Evolutionary conservation across 257 asterid species (phyloP).

Genomic region (Ballota nigra): DNA sequence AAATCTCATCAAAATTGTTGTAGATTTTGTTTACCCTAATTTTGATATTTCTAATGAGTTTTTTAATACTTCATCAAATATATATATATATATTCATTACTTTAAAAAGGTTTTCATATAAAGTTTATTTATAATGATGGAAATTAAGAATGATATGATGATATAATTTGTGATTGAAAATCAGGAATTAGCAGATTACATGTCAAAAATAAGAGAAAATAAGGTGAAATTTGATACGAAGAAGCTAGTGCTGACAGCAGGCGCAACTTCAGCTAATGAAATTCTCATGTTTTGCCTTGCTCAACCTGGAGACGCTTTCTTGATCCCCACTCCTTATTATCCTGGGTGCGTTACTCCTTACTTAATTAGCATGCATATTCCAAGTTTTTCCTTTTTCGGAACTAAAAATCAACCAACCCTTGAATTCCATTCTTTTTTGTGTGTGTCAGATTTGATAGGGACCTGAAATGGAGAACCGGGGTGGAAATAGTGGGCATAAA

Average conservation of each 20-base stretch:
- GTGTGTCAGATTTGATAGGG: constrained; percentile 52
- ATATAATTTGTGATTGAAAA: neutral
- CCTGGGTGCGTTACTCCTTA: constrained; percentile 30
- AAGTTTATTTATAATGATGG: neutral
- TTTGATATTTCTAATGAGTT: no score
- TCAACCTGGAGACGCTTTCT: constrained; percentile 39
- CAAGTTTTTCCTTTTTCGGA: no score
- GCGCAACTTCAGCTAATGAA: constrained; percentile 41
- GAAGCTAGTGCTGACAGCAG: constrained; percentile 45
- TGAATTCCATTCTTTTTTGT: neutral
- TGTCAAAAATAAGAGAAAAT: constrained; percentile 33
- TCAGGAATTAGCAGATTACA: constrained; percentile 39
- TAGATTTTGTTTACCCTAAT: no score
- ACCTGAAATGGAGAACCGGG: constrained; percentile 54
- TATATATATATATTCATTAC: no score
- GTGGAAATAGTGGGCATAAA: constrained; percentile 46
- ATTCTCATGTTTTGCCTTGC: constrained; percentile 47
- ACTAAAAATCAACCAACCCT: no score
- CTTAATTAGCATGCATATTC: no score
- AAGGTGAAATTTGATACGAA: constrained; percentile 30
- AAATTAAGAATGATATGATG: neutral
- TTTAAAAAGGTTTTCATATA: no score
- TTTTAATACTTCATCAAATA: no score
- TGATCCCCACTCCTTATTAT: constrained; percentile 42
- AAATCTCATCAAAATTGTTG: no score